Evolutionary conservation across 2,329 filamentous ascomycete genomes (phyloP), one percentile per base, ranked within the genome.

Genomic region (Claviceps purpurea): DNA sequence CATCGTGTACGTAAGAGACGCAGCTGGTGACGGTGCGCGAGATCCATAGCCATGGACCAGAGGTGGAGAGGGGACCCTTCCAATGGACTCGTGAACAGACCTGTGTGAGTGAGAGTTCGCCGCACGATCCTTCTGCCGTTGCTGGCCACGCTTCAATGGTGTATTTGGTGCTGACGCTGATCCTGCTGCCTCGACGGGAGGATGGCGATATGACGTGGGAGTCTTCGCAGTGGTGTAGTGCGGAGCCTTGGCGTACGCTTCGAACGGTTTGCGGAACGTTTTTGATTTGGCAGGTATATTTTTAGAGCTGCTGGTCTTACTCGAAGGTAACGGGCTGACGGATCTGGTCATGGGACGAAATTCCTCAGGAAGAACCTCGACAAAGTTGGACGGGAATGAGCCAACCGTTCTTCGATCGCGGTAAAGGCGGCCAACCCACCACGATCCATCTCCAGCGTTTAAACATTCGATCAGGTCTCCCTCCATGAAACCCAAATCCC

Each of bases 401-500:
- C 93, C 93, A 61, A 96, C 84, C 62, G 91, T 89, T 63, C 90
- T 82, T 67, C 87, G 85, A 70, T 98, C 93, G 60, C 93, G 82
- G 64, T 84, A 87, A 64, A 98, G 71, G 57, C 91, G 82, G 47
- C 93, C 93, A 70, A 90, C 95, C 93, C 93, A 98, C 93, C 93
- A 98, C 47, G 88, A 90, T 50, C 93, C 93, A 70, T 98, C 93
- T 57, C 93, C 93, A 20, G 93, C 93, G 67, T 98, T 98, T 50
- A 98, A 76, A 64, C 91, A 96, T 78, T 98, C 93, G 66, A 98
- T 98, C 59, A 98, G 71, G 69, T 98, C 93, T 57, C 93, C 93
- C 69, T 98, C 93, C 60, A 98, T 86, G 69, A 98, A 98, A 16
- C 93, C 93, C 53, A 98, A 77, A 65, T 98, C 93, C 67, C 86